Evolutionary conservation across 2,329 filamentous ascomycete genomes (phyloP).

Genomic region (Mycocentrospora acerina): DNA sequence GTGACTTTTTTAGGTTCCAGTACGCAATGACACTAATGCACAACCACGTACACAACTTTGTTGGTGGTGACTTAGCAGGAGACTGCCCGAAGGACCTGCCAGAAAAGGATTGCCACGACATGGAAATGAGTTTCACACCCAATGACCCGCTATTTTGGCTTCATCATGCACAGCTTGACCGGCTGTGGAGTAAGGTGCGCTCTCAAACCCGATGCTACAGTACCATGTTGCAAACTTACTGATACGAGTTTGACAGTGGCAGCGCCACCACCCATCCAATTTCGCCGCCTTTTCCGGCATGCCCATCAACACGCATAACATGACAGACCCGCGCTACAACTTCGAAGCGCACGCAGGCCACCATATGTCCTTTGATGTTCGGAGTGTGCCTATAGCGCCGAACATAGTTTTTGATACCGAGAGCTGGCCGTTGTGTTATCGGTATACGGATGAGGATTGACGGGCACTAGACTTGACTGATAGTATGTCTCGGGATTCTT

Average conservation of each 20-base stretch:
- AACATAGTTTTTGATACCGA: constrained; percentile 1
- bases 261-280: constrained; percentile 3
- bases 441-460: background rate
- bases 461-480: background rate
- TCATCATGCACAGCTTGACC: constrained; percentile 6
- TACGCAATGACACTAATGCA: constrained; percentile 3
- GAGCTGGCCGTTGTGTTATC: constrained; percentile 4
- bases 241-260: background rate
- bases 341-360: constrained; percentile 1
- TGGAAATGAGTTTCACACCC: constrained; percentile 3
- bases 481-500: background rate
- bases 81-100: constrained; percentile 1
- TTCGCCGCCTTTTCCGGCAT: constrained; percentile 5
- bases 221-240: too few relatives aligned
- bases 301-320: constrained; percentile 1
- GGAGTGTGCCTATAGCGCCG: constrained; percentile 3
- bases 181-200: constrained; percentile 3
- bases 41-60: constrained; percentile 5
- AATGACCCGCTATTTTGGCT: constrained; percentile 5
- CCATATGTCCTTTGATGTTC: constrained; percentile 3
- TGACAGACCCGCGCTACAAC: constrained; percentile 2
- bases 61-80: constrained; percentile 2
- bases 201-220: background rate
- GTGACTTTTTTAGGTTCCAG: constrained; percentile 4
- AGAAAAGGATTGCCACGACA: constrained; percentile 1